A percentile compares a stretch with the other conserved stretches of the same genome.
Evolutionary conservation across 352 stramenopile genomes (phyloP).

Genomic region (Phytopythium delawarense): DNA sequence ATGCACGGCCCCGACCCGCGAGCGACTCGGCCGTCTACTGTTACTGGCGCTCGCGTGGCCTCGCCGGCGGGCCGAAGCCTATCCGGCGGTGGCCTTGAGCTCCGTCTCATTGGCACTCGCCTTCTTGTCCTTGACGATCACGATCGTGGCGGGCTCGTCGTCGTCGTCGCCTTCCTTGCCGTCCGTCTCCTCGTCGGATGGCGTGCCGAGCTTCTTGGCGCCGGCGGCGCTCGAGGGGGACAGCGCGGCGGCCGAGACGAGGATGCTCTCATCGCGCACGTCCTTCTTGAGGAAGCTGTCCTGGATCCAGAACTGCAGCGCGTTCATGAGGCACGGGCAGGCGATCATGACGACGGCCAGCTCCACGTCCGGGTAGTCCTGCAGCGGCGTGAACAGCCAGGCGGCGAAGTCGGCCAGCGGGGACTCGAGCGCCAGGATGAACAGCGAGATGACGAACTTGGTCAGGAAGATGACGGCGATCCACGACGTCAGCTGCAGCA

Average conservation of each 20-base stretch:
- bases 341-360: conserved; percentile 85
- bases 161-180: conserved; percentile 14
- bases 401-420: conserved; percentile 53
- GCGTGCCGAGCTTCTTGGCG: conserved; percentile 29
- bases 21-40: background rate
- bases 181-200: conserved; percentile 24
- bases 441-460: conserved; percentile 73
- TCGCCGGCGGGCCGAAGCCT: background rate
- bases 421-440: conserved; percentile 70
- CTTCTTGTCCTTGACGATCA: conserved; percentile 14
- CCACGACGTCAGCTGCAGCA: conserved; percentile 74
- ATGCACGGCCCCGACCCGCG: background rate
- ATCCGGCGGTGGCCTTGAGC: conserved; percentile 18
- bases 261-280: conserved; percentile 49
- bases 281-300: conserved; percentile 90
- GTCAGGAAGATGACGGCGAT: conserved; percentile 74
- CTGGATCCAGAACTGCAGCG: conserved; percentile 87
- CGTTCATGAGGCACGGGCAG: conserved; percentile 87
- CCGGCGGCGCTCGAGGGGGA: conserved; percentile 15
- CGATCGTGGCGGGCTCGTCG: conserved; percentile 21
- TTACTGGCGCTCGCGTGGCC: background rate
- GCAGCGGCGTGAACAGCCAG: conserved; percentile 68
- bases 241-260: conserved; percentile 31
- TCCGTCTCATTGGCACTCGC: conserved; percentile 16
- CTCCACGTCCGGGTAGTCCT: conserved; percentile 63